phyloP scores from a whole-genome alignment of 2,329 filamentous ascomycete genomes.

The Paradendryphiella salina region DNA sequence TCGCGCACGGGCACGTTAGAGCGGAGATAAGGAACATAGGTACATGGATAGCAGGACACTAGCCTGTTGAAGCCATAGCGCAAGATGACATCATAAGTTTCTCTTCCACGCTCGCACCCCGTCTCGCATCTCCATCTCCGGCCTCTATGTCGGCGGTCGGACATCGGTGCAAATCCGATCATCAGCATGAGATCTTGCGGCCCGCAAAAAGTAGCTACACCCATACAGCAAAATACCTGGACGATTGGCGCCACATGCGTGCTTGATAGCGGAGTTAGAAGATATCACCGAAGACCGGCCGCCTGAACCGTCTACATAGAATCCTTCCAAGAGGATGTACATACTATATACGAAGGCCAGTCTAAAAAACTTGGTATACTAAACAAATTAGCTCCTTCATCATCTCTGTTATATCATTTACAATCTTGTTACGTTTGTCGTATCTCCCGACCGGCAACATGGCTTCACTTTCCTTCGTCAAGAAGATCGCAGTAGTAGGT shows the following conservation, averaged over 20 bases:
- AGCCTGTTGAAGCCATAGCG: no score
- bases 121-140: background rate
- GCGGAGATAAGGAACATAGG: no score
- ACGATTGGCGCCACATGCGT: background rate
- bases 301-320: background rate
- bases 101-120: no score
- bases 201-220: background rate
- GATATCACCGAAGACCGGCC: conserved; percentile 6
- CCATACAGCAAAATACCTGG: background rate
- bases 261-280: background rate
- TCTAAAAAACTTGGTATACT: background rate
- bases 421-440: background rate
- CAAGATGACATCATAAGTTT: no score
- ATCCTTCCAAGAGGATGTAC: background rate
- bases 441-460: background rate
- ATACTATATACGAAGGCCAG: background rate
- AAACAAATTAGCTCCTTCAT: background rate
- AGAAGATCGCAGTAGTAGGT: conserved; percentile 48
- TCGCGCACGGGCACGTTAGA: no score
- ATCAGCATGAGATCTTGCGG: background rate
- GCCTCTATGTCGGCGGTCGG: background rate
- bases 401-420: background rate
- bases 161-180: background rate
- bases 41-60: no score
- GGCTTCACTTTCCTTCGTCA: conserved; percentile 20